Evolutionary conservation across 371 early-diverging fungal species (phyloP).

Genomic region (Mucor saturninus): DNA sequence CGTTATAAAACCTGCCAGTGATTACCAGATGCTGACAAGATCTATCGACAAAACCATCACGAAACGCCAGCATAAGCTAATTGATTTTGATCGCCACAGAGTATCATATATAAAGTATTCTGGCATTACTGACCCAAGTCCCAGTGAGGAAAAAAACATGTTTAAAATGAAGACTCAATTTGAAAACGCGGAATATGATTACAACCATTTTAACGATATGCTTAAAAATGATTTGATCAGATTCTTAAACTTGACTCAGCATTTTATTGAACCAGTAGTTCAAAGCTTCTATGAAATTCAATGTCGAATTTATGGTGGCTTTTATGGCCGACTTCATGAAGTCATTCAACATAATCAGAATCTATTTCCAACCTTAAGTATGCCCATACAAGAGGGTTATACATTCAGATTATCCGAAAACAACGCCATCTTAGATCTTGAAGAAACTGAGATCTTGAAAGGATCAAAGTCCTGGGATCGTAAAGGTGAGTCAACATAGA

Average conservation of each 20-base stretch:
- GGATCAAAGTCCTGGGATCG: neutral
- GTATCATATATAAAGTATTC: conserved; percentile 62
- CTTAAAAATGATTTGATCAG: conserved; percentile 71
- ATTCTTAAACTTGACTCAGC: conserved; percentile 59
- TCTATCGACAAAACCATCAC: conserved; percentile 67
- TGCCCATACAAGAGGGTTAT: conserved; percentile 39
- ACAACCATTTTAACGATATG: conserved; percentile 69
- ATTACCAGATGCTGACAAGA: conserved; percentile 63
- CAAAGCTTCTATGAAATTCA: conserved; percentile 72
- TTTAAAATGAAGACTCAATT: conserved; percentile 66
- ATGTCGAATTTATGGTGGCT: conserved; percentile 56
- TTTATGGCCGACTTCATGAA: conserved; percentile 56
- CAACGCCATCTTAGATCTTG: conserved; percentile 37
- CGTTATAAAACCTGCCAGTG: conserved; percentile 65
- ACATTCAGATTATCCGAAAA: conserved; percentile 24
- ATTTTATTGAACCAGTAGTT: conserved; percentile 78
- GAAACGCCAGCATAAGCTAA: conserved; percentile 79
- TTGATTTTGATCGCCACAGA: conserved; percentile 81
- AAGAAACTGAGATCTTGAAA: conserved; percentile 31
- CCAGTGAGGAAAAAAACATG: conserved; percentile 70
- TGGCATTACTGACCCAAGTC: conserved; percentile 62
- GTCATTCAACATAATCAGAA: conserved; percentile 43
- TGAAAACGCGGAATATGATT: conserved; percentile 77
- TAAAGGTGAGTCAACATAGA: neutral
- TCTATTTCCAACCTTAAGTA: conserved; percentile 34